Evolutionary conservation across 805 yeast species (phyloP), one percentile per base, ranked within the genome.

Genomic region (Nakazawaea ambrosiae): DNA sequence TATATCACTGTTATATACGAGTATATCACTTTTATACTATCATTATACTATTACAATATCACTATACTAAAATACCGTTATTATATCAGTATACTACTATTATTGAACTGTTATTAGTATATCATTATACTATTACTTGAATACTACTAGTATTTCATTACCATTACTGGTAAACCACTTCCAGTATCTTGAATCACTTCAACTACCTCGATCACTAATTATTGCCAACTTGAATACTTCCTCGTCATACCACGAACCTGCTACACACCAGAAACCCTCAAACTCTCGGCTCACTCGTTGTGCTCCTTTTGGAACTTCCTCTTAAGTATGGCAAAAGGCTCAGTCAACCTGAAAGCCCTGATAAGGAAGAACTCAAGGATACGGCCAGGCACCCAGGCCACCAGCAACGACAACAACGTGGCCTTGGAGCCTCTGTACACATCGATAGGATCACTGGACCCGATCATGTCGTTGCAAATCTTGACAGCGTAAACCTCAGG

Each of bases 401-500:
- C 45, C 55, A 55, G 31, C 47, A 46, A 34, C 4, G 50, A 40
- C 11, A 53, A 30, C 17, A 20, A 22, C 11, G 31, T 16, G 2
- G 35, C 19, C 20, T 48, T 64, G 61, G 60, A 47, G 5, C 90
- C 90, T 36, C 81, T 60, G 51, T 77, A 78, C 12, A 70, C 59
- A 50, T 78, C 73, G 30, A 80, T 66, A 0, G 63, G 65, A 37
- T 60, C 66, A 3, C 45, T 48, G 27, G 58, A 51, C 4, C 49
- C 46, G 28, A 61, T 45, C 20, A 79, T 60, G 45, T 78, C 83
- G 27, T 55, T 50, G n/a, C 74, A 73, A 1, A 81, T 75, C 33
- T 63, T 51, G 15, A 48, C 48, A 1, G 87, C 87, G 49, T 78
- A 84, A 1, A 37, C 53, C n/a, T 68, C 75, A 0, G 85, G 69